Conservation (phyloP, 192 early-diverging fungal genomes). For the Gigaspora rosea region DNA sequence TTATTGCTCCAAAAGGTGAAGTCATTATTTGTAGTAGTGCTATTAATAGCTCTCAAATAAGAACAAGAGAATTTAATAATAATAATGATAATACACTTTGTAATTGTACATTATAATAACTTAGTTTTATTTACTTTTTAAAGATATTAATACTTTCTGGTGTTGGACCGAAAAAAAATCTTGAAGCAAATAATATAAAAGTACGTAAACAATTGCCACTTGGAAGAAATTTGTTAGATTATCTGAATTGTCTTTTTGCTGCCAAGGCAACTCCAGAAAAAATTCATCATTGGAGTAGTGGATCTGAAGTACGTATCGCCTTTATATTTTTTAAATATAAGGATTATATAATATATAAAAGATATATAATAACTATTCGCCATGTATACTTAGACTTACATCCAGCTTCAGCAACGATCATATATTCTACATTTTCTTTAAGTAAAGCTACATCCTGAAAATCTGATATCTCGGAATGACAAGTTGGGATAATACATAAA, state of each 20-base stretch:
- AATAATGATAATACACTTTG: not conserved
- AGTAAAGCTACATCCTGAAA: not conserved
- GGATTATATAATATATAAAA: no score
- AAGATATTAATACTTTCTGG: conserved; percentile 14
- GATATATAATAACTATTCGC: no score
- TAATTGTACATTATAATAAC: not conserved
- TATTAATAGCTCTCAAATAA: not conserved
- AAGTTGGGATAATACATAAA: not conserved
- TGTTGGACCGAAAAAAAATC: not conserved
- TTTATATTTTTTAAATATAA: no score
- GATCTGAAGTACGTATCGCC: not conserved
- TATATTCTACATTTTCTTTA: conserved; percentile 4
- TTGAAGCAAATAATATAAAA: not conserved
- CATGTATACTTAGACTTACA: not conserved
- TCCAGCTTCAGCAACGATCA: not conserved
- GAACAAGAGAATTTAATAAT: not conserved
- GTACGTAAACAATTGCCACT: conserved; percentile 8
- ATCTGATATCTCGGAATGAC: conserved; percentile 5
- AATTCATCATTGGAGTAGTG: not conserved
- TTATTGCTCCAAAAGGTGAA: conserved; percentile 11
- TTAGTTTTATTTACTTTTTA: not conserved
- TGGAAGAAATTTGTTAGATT: not conserved
- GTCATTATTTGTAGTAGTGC: not conserved
- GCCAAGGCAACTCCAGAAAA: not conserved
- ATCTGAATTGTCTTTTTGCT: not conserved